phyloP scores from a whole-genome alignment of 305 asterid genomes.

The Fraxinus ornus region DNA sequence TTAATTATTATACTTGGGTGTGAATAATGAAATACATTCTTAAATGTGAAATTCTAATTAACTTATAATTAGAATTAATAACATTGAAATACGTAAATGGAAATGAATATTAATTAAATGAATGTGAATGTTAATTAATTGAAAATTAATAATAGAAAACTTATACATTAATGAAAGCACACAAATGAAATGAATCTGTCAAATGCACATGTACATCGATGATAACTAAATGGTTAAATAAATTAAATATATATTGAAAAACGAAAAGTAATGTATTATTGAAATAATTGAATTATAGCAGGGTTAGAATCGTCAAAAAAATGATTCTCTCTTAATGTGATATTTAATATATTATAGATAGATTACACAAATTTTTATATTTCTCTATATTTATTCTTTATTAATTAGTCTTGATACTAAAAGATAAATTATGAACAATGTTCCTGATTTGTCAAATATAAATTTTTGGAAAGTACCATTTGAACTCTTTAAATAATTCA shows the following conservation, averaged over 20 bases:
- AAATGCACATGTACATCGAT: too few species aligned
- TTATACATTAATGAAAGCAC: neutral
- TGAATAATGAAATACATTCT: too few species aligned
- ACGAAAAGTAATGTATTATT: too few species aligned
- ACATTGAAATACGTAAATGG: neutral
- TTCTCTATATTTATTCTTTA: neutral
- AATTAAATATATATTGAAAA: neutral
- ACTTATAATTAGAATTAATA: too few species aligned
- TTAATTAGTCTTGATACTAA: neutral
- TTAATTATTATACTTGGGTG: too few species aligned
- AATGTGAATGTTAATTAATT: neutral
- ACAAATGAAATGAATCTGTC: neutral
- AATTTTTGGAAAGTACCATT: neutral
- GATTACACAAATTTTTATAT: neutral
- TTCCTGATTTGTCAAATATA: neutral
- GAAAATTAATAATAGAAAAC: too few species aligned
- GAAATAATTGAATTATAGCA: neutral
- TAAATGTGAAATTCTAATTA: too few species aligned
- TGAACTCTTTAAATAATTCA: neutral
- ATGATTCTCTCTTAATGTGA: neutral
- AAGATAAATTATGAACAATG: neutral
- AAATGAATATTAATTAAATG: neutral
- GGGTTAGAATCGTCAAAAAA: too few species aligned
- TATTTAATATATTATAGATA: neutral
- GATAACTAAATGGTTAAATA: too few species aligned